Base-by-base conservation (phyloP, 805 yeast genomes). In the Teunomyces atbi region DNA sequence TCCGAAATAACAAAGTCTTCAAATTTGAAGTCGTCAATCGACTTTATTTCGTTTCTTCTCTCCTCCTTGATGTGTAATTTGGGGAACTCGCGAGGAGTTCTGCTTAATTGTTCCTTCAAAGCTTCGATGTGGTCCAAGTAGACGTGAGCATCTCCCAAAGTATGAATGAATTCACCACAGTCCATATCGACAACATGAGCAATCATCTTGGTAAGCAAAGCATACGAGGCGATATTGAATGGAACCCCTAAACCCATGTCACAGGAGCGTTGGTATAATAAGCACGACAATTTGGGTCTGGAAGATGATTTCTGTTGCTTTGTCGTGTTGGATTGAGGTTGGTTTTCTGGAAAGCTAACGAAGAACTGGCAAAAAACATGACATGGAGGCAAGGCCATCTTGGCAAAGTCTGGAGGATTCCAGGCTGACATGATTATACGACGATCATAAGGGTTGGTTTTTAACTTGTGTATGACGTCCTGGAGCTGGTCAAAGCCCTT, bases 221-320 rank as follows among this genome's bases (percentile, higher is more conserved):
- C 96, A 62, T 94, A 94, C 0, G 97, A 89, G 0, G 99, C 99
- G 59, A 94, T 94, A 63, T 94, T 94, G 68, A 94, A 94, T 0
- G 99, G 99, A 18, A 94, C 98, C 11, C 99, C 99, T n/a, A 94
- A 78, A 0, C 99, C 99, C 97, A 94, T 91, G 62, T 94, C 99
- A 67, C 98, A 92, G n/a, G 96, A 87, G 59, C 99, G 81, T 70
- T 94, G 99, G 67, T 94, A 94, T 72, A 94, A 73, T 48, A 86
- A 79, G 64, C 99, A 94, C 10, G 94, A 86, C 46, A 94, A 76
- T 58, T 77, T 82, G 18, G 95, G 95, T 56, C 68, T 81, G 3
- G 61, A 48, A 3, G 36, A 7, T 5, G 34, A 1, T 19, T 36
- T 36, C 23, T 36, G 39, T 36, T 36, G 39, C 15, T 36, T 36